These are phyloP conservation scores for Cladosporium sp. DNA, from an alignment of 2,329 filamentous ascomycete species.

Conservation along the genomic window DNA sequence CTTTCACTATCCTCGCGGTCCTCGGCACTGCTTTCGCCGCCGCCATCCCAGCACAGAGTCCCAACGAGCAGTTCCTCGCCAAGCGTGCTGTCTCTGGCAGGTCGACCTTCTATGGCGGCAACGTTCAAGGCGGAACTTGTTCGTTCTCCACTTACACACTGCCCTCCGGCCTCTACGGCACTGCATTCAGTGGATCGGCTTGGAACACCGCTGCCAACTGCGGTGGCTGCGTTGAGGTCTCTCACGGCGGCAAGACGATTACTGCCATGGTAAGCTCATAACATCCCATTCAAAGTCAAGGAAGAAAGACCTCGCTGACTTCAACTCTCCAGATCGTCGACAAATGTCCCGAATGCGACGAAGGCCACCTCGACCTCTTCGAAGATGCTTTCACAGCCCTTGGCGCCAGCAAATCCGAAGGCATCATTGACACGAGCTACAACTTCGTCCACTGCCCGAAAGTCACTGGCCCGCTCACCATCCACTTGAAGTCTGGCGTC, in stretches of 20 bases:
- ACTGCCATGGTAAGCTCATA: conserved; percentile 56
- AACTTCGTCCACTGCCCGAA: conserved; percentile 46
- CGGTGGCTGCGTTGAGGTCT: conserved; percentile 59
- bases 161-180: conserved; percentile 56
- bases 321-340: conserved; percentile 47
- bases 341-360: conserved; percentile 53
- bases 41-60: conserved; percentile 13
- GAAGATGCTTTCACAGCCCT: conserved; percentile 48
- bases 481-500: conserved; percentile 53
- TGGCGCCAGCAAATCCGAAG: conserved; percentile 37
- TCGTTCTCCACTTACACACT: conserved; percentile 61
- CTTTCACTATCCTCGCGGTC: neutral
- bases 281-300: neutral
- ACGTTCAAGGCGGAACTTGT: conserved; percentile 56
- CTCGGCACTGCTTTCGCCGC: conserved; percentile 13
- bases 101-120: conserved; percentile 26
- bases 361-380: conserved; percentile 55
- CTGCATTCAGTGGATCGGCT: conserved; percentile 55
- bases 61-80: conserved; percentile 14
- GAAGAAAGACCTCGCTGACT: neutral
- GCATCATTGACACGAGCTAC: conserved; percentile 50
- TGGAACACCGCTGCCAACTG: conserved; percentile 57
- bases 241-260: conserved; percentile 48
- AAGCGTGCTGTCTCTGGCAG: conserved; percentile 22
- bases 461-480: conserved; percentile 46